Evolutionary conservation across 257 asterid species (phyloP).

Genomic region (Vinca minor): DNA sequence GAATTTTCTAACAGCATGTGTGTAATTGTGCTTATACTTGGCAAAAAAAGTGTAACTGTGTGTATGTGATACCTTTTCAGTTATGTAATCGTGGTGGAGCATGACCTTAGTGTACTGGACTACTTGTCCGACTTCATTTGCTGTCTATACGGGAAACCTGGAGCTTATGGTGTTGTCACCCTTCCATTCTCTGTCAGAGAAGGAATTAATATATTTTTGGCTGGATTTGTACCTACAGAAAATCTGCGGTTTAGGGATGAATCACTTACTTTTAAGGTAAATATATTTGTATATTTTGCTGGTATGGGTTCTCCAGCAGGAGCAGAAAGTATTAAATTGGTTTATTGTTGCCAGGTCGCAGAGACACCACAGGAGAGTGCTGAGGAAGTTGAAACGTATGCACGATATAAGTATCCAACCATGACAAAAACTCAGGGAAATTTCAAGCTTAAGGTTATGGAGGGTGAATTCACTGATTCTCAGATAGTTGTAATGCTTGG

Average conservation of each 20-base stretch:
- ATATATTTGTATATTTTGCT: not conserved
- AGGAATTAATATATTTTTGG: constrained; percentile 89
- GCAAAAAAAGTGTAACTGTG: too few relatives aligned
- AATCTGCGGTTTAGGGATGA: constrained; percentile 88
- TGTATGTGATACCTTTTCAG: constrained; percentile 29
- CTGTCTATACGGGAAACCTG: constrained; percentile 94
- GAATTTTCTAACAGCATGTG: not conserved
- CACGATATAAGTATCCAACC: constrained; percentile 81
- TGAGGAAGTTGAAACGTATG: constrained; percentile 84
- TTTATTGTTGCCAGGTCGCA: constrained; percentile 54
- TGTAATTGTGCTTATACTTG: too few relatives aligned
- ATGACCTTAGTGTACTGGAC: constrained; percentile 93
- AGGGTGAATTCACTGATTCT: constrained; percentile 98
- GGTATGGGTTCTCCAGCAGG: not conserved
- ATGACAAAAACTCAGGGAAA: constrained; percentile 93
- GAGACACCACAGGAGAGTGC: constrained; percentile 91
- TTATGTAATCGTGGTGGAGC: constrained; percentile 94
- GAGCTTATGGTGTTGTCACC: constrained; percentile 96
- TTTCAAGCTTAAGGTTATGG: constrained; percentile 77
- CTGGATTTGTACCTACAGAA: constrained; percentile 96
- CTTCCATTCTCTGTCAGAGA: constrained; percentile 97
- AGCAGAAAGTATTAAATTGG: constrained; percentile 4
- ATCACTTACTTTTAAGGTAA: constrained; percentile 84
- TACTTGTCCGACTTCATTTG: constrained; percentile 94
- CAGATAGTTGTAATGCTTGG: constrained; percentile 99